phyloP scores from a whole-genome alignment of 2,329 filamentous ascomycete species.

The Cyphellophora attinorum region DNA sequence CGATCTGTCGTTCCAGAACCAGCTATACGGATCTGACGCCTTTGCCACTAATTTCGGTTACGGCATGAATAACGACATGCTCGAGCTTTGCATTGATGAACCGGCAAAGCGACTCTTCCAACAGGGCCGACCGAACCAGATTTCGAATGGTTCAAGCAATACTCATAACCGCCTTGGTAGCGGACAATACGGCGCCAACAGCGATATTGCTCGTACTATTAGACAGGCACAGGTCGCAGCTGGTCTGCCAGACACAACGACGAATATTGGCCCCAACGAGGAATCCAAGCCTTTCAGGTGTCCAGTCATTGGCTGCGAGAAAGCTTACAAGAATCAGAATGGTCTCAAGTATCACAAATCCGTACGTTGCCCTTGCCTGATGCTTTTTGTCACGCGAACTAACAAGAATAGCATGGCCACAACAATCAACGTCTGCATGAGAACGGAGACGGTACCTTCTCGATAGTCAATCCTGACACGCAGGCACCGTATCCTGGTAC shows the following conservation, averaged over 20 bases:
- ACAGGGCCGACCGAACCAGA: constrained; percentile 21
- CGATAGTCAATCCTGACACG: constrained; percentile 93
- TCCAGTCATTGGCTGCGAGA: constrained; percentile 90
- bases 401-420: constrained; percentile 70
- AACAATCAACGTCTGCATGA: constrained; percentile 94
- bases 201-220: constrained; percentile 60
- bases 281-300: constrained; percentile 98
- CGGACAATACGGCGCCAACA: constrained; percentile 66
- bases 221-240: constrained; percentile 56
- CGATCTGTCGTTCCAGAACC: constrained; percentile 49
- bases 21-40: constrained; percentile 30
- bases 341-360: constrained; percentile 83
- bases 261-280: constrained; percentile 52
- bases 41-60: constrained; percentile 28
- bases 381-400: constrained; percentile 14
- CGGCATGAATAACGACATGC: constrained; percentile 40
- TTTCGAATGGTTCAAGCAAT: constrained; percentile 48
- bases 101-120: constrained; percentile 84
- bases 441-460: constrained; percentile 94
- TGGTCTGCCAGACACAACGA: constrained; percentile 39
- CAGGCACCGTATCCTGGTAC: constrained; percentile 91
- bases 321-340: constrained; percentile 99
- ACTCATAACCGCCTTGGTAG: constrained; percentile 66
- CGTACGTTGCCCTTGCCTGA: constrained; percentile 34
- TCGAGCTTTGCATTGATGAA: constrained; percentile 71